Evolutionary conservation across 768 basidiomycete genomes (phyloP).

Genomic region (Leccinum ochraceum): DNA sequence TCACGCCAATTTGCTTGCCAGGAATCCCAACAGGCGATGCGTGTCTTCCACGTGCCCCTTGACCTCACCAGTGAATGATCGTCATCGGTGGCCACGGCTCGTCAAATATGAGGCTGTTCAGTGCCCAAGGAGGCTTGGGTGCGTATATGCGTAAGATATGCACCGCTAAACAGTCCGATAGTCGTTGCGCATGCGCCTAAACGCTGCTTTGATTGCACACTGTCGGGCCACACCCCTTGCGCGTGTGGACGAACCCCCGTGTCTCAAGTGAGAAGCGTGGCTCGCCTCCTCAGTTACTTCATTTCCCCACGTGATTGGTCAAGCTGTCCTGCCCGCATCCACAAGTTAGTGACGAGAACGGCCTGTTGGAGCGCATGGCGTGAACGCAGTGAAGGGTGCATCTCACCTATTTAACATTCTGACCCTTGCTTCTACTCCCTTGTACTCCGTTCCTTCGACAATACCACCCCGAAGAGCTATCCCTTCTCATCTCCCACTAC

Average conservation of each 20-base stretch:
- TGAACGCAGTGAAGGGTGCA: conserved; percentile 44
- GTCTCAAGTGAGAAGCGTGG: conserved; percentile 26
- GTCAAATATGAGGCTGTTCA: conserved; percentile 13
- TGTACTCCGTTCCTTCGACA: conserved; percentile 40
- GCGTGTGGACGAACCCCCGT: conserved; percentile 30
- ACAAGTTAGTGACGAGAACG: conserved; percentile 30
- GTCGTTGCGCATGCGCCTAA: conserved; percentile 7
- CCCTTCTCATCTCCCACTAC: conserved; percentile 41
- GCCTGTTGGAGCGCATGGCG: conserved; percentile 40
- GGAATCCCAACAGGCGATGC: conserved; percentile 19
- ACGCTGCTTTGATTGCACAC: conserved; percentile 19
- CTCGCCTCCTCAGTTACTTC: conserved; percentile 24
- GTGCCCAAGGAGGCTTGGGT: conserved; percentile 15
- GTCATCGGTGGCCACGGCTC: background rate
- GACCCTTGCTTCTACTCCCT: conserved; percentile 38
- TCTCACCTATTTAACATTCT: conserved; percentile 34
- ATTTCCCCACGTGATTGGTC: conserved; percentile 27
- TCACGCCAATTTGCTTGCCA: conserved; percentile 27
- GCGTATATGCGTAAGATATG: conserved; percentile 19
- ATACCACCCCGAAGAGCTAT: conserved; percentile 30
- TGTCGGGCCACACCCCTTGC: conserved; percentile 25
- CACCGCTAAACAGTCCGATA: conserved; percentile 12
- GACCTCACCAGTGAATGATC: background rate
- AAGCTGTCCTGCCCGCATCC: conserved; percentile 32
- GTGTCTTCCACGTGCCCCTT: conserved; percentile 29